Evolutionary conservation across 257 asterid genomes (phyloP), one percentile per base, ranked within the genome.

Genomic region (Solanum sejunctum): DNA sequence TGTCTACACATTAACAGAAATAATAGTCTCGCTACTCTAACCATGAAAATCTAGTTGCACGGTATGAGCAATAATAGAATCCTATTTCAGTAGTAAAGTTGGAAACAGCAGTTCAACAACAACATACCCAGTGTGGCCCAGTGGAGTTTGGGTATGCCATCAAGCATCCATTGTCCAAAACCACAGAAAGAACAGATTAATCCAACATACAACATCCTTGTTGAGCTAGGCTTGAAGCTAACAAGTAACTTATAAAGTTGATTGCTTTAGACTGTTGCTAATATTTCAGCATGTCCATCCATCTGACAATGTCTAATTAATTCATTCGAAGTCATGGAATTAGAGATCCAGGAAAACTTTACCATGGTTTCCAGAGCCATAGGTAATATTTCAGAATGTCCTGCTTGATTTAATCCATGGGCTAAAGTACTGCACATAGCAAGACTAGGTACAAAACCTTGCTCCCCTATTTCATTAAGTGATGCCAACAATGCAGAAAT

Each of bases 301-400:
- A 75, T 84, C 81, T 86, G 88, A 85, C 70, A 63, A 83, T 85
- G 91, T 82, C 80, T 85, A 43, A 92, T 87, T 81, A 93, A 89
- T 57, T 89, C 94, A 49, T 83, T 86, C 80, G 89, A 83, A 85
- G 88, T 90, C 91, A 84, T 85, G 26, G 92, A 85, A 23, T 84
- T 64, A 1, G 95, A 92, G 77, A 95, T 85, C 98, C 98, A 95
- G 51, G 94, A 92, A 88, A 85, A 90, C 69, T 85, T 84, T 78
- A 87, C 88, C 98, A 93, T 91, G 60, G 70, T 89, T 81, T 92
- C 93, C 70, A 92, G 21, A 87, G 91, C 86, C 81, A 82, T 84
- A 82, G 87, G 90, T 82, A 90, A 52, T 82, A 89, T 91, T 83
- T 90, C 93, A 82, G 86, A 87, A 85, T 84, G 88, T 84, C 98